Evolutionary conservation across 805 yeast species (phyloP), one percentile per base, ranked within the genome.

Genomic region (Wickerhamomyces bovis): DNA sequence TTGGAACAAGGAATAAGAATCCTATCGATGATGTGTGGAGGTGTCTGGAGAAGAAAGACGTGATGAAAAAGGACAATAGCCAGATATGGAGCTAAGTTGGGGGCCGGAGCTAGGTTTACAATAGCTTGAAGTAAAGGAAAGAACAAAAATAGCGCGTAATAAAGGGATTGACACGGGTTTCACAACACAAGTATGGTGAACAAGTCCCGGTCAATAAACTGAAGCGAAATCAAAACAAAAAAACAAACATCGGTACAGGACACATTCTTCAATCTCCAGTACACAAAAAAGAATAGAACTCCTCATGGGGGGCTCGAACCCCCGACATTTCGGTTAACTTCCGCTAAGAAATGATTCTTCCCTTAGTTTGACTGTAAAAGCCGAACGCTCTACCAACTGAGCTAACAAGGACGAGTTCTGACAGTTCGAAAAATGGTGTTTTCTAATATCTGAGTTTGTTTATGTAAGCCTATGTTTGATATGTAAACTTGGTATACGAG

Each of bases 261-360:
- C 31, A n/a, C 21, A 21, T 5, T 6, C 10, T 16, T 33, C 8
- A 21, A 18, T 11, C 13, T 10, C 15, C 6, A 15, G 7, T 18
- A 20, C 31, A 42, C 23, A 26, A 22, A 31, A 23, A n/a, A 23
- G 20, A 43, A 31, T 38, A 43, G 42, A 28, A 36, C 43, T 50
- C 53, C 53, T 45, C 53, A 50, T 50, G 49, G 53, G 53, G 53
- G 53, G 53, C 53, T 50, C 53, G 53, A 50, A 50, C 53, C 53
- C 53, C 53, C 49, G 53, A 50, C 53, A 50, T 50, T 50, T 50
- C 53, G 53, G 53, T 50, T 48, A 46, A 46, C 49, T 46, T 46
- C 49, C 43, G 36, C 36, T 33, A 33, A 33, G 36, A 33, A 33
- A 33, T 33, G 36, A 16, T 33, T 33, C n/a, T n/a, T 33, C 11